These are phyloP conservation scores for Alliaria petiolata DNA, from an alignment of 345 rosid species.

Conservation along the genomic window DNA sequence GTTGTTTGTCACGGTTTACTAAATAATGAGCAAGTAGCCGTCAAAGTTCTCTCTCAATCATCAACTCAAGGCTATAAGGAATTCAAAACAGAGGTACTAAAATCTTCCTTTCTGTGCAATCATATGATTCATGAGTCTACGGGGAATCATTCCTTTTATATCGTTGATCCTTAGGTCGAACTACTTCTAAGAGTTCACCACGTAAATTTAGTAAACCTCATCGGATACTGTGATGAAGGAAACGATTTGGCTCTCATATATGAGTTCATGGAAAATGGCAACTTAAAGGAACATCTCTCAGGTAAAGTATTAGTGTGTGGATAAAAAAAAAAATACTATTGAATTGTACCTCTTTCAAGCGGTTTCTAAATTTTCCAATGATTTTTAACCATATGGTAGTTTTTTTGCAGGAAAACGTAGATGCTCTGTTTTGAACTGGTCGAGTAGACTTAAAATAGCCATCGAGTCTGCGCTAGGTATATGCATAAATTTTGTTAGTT, in stretches of 20 bases:
- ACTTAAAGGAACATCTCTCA: slow-evolving; percentile 36
- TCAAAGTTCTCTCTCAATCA: slow-evolving; percentile 45
- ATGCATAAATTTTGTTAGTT: background rate
- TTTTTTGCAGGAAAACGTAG: background rate
- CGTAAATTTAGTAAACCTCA: slow-evolving; percentile 39
- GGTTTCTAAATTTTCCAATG: background rate
- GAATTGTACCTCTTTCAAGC: too few relatives aligned
- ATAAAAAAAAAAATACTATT: background rate
- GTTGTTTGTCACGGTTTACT: slow-evolving; percentile 39
- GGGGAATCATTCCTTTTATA: background rate
- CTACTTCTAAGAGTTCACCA: slow-evolving; percentile 48
- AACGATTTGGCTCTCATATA: slow-evolving; percentile 39
- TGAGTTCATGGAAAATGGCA: slow-evolving; percentile 48
- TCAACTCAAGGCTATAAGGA: slow-evolving; percentile 42
- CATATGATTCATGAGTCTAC: background rate
- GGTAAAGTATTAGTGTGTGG: slow-evolving; percentile 5
- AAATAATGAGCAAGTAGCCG: slow-evolving; percentile 46
- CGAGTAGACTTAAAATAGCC: background rate
- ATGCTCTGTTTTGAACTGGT: background rate
- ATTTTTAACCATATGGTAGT: background rate
- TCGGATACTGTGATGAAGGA: slow-evolving; percentile 49
- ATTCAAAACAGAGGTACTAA: slow-evolving; percentile 43
- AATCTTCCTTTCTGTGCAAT: background rate
- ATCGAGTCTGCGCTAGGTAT: background rate
- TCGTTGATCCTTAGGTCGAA: slow-evolving; percentile 32